These are phyloP conservation scores for Cucurbitaria berberidis DNA, from an alignment of 2,329 filamentous ascomycete genomes.

Conservation along the genomic window DNA sequence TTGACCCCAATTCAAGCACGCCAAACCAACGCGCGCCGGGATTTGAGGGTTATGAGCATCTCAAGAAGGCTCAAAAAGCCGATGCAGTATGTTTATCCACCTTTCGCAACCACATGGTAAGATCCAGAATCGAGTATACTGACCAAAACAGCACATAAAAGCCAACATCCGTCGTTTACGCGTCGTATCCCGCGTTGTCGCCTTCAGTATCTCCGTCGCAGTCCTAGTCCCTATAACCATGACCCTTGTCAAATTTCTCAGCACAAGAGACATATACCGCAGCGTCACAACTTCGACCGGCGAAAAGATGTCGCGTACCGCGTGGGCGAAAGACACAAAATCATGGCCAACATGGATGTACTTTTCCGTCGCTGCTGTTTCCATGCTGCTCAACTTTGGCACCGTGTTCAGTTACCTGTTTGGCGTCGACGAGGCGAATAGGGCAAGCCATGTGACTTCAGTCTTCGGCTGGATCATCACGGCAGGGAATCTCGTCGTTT, in stretches of 20 bases:
- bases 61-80: conserved; percentile 23
- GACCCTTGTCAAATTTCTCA: conserved; percentile 49
- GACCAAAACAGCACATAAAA: conserved; percentile 42
- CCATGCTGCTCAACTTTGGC: conserved; percentile 42
- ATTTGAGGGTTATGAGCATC: conserved; percentile 20
- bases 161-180: conserved; percentile 47
- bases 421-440: conserved; percentile 44
- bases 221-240: conserved; percentile 46
- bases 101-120: not conserved
- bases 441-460: conserved; percentile 31
- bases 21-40: conserved; percentile 11
- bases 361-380: conserved; percentile 39
- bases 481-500: conserved; percentile 45
- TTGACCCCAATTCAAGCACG: conserved; percentile 10
- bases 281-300: conserved; percentile 20
- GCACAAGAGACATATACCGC: conserved; percentile 40
- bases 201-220: conserved; percentile 42
- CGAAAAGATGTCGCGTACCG: conserved; percentile 39
- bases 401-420: conserved; percentile 45
- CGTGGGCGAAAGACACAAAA: conserved; percentile 48
- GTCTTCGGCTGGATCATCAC: conserved; percentile 39
- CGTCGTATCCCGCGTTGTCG: conserved; percentile 44
- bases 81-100: conserved; percentile 24
- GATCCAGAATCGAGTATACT: not conserved
- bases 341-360: conserved; percentile 52